These are phyloP conservation scores for Lonicera japonica DNA, from an alignment of 129 eudicot species.

Conservation along the genomic window DNA sequence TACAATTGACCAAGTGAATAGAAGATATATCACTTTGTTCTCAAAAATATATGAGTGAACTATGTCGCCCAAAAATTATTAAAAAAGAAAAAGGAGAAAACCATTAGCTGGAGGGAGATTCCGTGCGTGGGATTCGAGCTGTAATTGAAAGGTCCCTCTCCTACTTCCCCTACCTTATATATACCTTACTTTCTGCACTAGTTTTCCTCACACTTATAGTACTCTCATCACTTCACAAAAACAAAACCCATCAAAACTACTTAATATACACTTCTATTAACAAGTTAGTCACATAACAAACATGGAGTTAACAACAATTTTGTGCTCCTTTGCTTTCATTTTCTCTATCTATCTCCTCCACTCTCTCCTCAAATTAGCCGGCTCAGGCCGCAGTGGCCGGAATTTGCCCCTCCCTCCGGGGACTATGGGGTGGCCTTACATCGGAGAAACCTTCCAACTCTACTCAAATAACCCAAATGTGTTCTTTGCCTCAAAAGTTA, in stretches of 20 bases:
- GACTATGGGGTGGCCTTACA: slow-evolving; percentile 86
- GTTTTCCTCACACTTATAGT: slow-evolving; percentile 32
- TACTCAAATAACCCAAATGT: slow-evolving; percentile 89
- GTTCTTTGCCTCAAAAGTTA: slow-evolving; percentile 81
- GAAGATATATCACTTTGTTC: no score
- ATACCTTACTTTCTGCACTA: slow-evolving; percentile 28
- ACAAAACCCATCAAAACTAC: not conserved
- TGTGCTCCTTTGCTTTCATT: slow-evolving; percentile 14
- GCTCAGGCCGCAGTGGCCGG: slow-evolving; percentile 16
- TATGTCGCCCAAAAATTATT: no score
- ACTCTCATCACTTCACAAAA: not conserved
- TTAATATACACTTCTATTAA: not conserved
- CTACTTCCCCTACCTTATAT: slow-evolving; percentile 36
- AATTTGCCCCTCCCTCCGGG: slow-evolving; percentile 87
- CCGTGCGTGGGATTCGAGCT: slow-evolving; percentile 67
- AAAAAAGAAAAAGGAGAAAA: not conserved
- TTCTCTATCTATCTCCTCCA: slow-evolving; percentile 16
- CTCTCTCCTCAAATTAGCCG: slow-evolving; percentile 19
- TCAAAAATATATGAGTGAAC: no score
- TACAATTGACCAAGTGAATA: no score
- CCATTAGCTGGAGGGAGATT: slow-evolving; percentile 85
- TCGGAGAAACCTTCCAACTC: slow-evolving; percentile 93
- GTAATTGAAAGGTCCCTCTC: slow-evolving; percentile 29
- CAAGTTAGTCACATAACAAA: slow-evolving; percentile 8
- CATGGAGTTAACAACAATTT: slow-evolving; percentile 44